A percentile compares a stretch with the other conserved stretches of the same genome.
These are phyloP conservation scores for Akanthomyces muscarius DNA, from an alignment of 2,329 filamentous ascomycete genomes.

Conservation along the genomic window DNA sequence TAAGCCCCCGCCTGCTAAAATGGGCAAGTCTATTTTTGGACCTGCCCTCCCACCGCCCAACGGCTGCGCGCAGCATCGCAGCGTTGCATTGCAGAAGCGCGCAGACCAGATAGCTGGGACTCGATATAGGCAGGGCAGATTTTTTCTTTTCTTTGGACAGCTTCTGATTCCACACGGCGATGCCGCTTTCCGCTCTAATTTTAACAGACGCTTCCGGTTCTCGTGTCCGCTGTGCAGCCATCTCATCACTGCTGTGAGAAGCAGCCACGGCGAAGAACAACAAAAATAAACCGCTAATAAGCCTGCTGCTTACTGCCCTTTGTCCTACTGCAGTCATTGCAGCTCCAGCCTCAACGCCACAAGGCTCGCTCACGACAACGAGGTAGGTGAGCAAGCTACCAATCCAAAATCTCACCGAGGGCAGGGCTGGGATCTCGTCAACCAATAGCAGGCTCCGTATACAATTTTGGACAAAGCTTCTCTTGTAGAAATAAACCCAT, in stretches of 20 bases:
- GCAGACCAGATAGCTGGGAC: not conserved
- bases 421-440: not conserved
- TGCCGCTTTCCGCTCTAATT: not conserved
- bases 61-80: slow-evolving; percentile 2
- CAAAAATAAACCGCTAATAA: not conserved
- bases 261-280: too few relatives aligned
- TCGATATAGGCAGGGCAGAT: slow-evolving; percentile 5
- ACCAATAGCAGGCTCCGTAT: not conserved
- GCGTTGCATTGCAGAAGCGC: not conserved
- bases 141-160: not conserved
- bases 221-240: not conserved
- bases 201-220: not conserved
- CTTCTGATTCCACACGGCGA: slow-evolving; percentile 2
- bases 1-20: not conserved
- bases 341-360: slow-evolving; percentile 3
- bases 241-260: too few relatives aligned
- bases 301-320: not conserved
- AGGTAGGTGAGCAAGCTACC: not conserved
- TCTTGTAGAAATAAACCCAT: not conserved
- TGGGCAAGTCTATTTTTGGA: not conserved
- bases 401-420: slow-evolving; percentile 1
- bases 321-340: not conserved
- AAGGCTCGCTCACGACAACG: not conserved
- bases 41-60: not conserved
- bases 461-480: not conserved